These are phyloP conservation scores for Colletotrichum camelliae DNA, from an alignment of 2,329 filamentous ascomycete species.

Conservation along the genomic window DNA sequence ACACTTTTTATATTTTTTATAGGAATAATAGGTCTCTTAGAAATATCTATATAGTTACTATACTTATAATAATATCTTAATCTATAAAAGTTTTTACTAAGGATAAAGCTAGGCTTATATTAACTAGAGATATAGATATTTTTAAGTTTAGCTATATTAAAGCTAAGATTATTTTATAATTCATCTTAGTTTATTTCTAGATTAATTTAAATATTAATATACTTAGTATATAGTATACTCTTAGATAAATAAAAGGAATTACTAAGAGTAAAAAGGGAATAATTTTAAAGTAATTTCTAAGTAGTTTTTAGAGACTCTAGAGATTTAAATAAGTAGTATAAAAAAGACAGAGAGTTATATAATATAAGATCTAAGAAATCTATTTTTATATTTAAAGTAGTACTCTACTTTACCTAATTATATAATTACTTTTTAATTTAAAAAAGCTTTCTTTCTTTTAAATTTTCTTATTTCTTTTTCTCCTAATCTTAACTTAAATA, in stretches of 20 bases:
- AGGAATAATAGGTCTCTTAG: background rate
- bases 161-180: background rate
- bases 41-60: background rate
- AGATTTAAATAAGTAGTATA: background rate
- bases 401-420: background rate
- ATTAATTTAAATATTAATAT: background rate
- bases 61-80: background rate
- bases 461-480: background rate
- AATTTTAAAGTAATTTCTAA: background rate
- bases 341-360: background rate
- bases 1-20: background rate
- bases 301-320: background rate
- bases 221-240: background rate
- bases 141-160: background rate
- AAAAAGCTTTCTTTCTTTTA: background rate
- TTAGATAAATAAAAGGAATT: background rate
- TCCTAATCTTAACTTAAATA: background rate
- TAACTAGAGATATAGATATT: background rate
- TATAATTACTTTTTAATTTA: background rate
- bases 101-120: background rate
- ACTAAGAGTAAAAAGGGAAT: background rate
- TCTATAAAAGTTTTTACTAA: background rate
- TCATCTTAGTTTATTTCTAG: background rate
- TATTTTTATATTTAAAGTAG: background rate
- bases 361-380: background rate